phyloP scores from a whole-genome alignment of 2,329 filamentous ascomycete species.

The Harringtonia aguacate region DNA sequence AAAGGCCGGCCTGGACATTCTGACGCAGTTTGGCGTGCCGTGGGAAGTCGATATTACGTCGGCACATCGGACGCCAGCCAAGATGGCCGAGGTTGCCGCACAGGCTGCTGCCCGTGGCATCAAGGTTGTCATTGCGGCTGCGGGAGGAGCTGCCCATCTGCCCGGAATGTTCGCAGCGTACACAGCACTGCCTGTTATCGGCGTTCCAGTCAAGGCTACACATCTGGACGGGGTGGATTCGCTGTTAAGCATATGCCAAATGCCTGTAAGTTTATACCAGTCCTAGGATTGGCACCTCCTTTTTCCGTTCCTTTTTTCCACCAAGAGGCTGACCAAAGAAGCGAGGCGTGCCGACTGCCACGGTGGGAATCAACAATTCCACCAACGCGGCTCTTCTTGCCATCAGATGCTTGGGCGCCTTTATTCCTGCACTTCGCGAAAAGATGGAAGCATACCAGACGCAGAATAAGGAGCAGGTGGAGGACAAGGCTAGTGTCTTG shows the following conservation, averaged over 20 bases:
- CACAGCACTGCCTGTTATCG: conserved; percentile 64
- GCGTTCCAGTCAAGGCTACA: conserved; percentile 66
- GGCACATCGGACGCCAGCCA: conserved; percentile 62
- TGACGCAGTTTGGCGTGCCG: conserved; percentile 60
- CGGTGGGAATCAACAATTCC: conserved; percentile 70
- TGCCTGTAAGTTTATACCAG: conserved; percentile 44
- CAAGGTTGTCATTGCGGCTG: conserved; percentile 65
- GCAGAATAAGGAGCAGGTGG: conserved; percentile 50
- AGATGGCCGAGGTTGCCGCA: conserved; percentile 58
- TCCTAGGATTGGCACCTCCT: neutral
- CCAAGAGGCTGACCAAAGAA: conserved; percentile 18
- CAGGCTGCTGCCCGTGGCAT: conserved; percentile 54
- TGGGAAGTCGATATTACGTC: conserved; percentile 68
- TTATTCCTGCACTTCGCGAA: conserved; percentile 37
- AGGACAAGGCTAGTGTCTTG: conserved; percentile 47
- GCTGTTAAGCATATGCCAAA: conserved; percentile 64
- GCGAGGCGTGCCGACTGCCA: conserved; percentile 47
- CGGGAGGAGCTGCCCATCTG: conserved; percentile 62
- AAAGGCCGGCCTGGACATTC: conserved; percentile 52
- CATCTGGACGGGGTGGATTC: conserved; percentile 62
- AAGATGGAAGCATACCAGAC: conserved; percentile 50
- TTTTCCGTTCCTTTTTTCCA: conserved; percentile 8
- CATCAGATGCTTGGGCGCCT: conserved; percentile 10
- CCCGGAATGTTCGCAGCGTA: conserved; percentile 67
- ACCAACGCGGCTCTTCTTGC: conserved; percentile 47